phyloP scores from a whole-genome alignment of 2,329 filamentous ascomycete species.

The Cadophora sp. region DNA sequence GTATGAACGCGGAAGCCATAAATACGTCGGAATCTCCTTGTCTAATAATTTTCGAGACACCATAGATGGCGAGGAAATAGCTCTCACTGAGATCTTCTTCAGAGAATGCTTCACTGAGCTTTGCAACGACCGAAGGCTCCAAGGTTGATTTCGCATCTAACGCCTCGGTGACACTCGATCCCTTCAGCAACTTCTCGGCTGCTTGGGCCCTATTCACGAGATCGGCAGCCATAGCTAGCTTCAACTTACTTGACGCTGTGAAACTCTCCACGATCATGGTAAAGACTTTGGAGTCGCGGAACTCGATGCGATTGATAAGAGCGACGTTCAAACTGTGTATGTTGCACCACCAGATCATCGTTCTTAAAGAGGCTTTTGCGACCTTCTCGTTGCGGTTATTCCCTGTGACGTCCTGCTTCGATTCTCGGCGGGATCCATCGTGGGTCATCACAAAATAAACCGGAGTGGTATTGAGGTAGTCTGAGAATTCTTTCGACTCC shows the following conservation, averaged over 20 bases:
- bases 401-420: conserved; percentile 12
- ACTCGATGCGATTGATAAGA: conserved; percentile 68
- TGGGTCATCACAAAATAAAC: conserved; percentile 74
- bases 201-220: conserved; percentile 32
- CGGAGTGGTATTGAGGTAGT: conserved; percentile 60
- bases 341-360: conserved; percentile 62
- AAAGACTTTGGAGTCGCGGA: conserved; percentile 59
- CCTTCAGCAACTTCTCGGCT: conserved; percentile 24
- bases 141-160: conserved; percentile 11
- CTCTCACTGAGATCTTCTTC: conserved; percentile 46
- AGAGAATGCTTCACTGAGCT: conserved; percentile 32
- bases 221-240: conserved; percentile 28
- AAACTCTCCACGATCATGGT: conserved; percentile 53
- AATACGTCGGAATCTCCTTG: conserved; percentile 40
- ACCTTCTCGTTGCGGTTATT: conserved; percentile 23
- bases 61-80: conserved; percentile 42
- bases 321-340: conserved; percentile 64
- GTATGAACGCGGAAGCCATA: conserved; percentile 50
- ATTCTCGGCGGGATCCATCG: conserved; percentile 55
- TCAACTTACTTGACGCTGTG: conserved; percentile 30
- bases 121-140: conserved; percentile 24
- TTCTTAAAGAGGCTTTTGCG: conserved; percentile 44
- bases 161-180: conserved; percentile 16
- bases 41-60: conserved; percentile 45
- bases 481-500: conserved; percentile 56